phyloP scores from a whole-genome alignment of 805 yeast species.

The Yueomyces sp. region DNA sequence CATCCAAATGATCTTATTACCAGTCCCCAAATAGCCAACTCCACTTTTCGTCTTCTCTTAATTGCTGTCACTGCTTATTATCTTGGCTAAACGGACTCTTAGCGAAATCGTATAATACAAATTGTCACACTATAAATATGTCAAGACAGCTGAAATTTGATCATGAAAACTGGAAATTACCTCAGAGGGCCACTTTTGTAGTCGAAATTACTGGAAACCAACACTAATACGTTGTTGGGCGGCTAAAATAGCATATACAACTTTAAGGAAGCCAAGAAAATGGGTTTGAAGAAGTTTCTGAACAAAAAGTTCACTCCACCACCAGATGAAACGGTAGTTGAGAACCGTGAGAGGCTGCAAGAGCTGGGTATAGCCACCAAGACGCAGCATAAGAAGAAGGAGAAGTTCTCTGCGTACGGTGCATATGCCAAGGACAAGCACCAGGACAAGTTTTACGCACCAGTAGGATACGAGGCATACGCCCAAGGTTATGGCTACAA shows the following conservation, averaged over 20 bases:
- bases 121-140: no score
- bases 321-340: slow-evolving; percentile 30
- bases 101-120: no score
- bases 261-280: slow-evolving; percentile 4
- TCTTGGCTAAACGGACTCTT: no score
- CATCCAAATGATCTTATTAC: no score
- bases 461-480: slow-evolving; percentile 26
- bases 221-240: not conserved
- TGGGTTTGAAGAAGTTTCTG: slow-evolving; percentile 40
- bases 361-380: slow-evolving; percentile 31
- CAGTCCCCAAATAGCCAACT: no score
- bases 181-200: no score
- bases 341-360: slow-evolving; percentile 29
- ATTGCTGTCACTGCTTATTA: no score
- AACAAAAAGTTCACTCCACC: slow-evolving; percentile 28
- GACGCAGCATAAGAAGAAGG: slow-evolving; percentile 16
- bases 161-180: no score
- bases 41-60: no score
- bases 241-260: no score
- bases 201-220: not conserved
- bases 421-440: slow-evolving; percentile 31
- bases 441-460: slow-evolving; percentile 26
- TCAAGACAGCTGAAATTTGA: no score
- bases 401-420: slow-evolving; percentile 36
- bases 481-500: slow-evolving; percentile 6